A percentile compares a stretch with the other conserved stretches of the same genome.
Conservation (phyloP, 306 rosid genomes). For the Prunus armeniaca region DNA sequence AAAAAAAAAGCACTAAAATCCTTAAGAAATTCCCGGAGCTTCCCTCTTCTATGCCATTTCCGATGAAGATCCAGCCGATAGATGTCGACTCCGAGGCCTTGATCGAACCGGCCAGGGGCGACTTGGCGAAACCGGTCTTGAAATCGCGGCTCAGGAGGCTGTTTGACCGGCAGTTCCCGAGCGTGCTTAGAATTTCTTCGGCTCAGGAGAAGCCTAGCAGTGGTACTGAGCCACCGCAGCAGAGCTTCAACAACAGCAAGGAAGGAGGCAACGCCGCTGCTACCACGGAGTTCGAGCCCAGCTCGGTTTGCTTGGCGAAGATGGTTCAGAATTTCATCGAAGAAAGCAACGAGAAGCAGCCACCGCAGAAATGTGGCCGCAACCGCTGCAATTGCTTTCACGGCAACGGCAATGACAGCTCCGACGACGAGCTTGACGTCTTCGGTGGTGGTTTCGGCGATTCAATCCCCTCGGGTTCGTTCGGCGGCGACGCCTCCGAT, state of each 20-base stretch:
- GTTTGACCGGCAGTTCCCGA: slow-evolving; percentile 85
- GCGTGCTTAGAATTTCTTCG: slow-evolving; percentile 50
- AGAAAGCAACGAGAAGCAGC: slow-evolving; percentile 68
- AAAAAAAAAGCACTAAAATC: background rate
- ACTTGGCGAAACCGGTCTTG: slow-evolving; percentile 64
- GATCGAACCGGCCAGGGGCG: slow-evolving; percentile 52
- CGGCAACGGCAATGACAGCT: slow-evolving; percentile 75
- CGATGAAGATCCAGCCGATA: slow-evolving; percentile 95
- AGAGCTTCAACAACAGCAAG: slow-evolving; percentile 19
- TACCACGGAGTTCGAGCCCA: slow-evolving; percentile 66
- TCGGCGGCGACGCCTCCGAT: slow-evolving; percentile 60
- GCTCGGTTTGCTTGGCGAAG: slow-evolving; percentile 76
- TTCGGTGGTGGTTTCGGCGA: slow-evolving; percentile 59
- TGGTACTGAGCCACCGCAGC: slow-evolving; percentile 30
- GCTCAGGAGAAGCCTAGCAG: slow-evolving; percentile 38
- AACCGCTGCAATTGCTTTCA: slow-evolving; percentile 94
- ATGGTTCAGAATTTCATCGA: slow-evolving; percentile 96
- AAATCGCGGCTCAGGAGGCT: slow-evolving; percentile 79
- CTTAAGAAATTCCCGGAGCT: background rate
- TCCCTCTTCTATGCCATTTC: slow-evolving; percentile 50
- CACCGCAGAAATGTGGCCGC: slow-evolving; percentile 53
- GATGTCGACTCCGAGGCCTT: slow-evolving; percentile 52
- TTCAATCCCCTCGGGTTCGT: slow-evolving; percentile 51
- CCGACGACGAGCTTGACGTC: slow-evolving; percentile 84
- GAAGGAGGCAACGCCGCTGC: slow-evolving; percentile 39